Base-by-base conservation (phyloP, 768 basidiomycete species). In the Crassisporium funariophilum region DNA sequence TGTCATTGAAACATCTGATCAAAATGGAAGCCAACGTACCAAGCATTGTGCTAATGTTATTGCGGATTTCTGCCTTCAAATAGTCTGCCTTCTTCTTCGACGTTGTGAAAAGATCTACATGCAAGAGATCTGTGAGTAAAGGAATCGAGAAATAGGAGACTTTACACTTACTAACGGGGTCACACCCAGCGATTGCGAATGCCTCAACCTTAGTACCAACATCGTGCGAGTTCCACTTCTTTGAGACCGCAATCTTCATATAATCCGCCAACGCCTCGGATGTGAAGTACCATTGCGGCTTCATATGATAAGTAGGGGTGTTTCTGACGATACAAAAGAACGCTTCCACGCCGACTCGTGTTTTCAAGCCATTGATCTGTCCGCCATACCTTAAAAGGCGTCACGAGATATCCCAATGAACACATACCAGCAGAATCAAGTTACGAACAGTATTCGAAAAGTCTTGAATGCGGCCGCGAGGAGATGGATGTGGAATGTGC, bases 301-400 rank as follows among this genome's bases (percentile, higher is more conserved):
- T 41, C 35, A 56, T 52, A 21, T 46, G 19, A 31, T 50, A 61
- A 4, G 53, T 41, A 3, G 52, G 29, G 2, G 41, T 52, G 33
- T 49, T 56, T 2, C 46, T 41, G 2, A 63, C 55, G 17, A 63
- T 46, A 35, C 60, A 59, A 35, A 63, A 61, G 23, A 63, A 59
- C 2, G 49, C 59, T 31, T 63, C 56, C 4, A 59, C 35, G 2
- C 62, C 54, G 8, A 58, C 52, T 13, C 51, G 56, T 3, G 22
- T 23, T 0, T 47, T 52, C 1, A 61, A 38, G 1, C 25, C 42
- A 10, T 31, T 16, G n/a, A 60, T 9, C 49, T 54, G 46, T 9
- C 20, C 13, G 10, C 4, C 11, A 41, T 11, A 3, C 37, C 4
- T 12, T 39, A 29, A 22, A 16, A 8, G 20, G 1, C 8, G 9